Percentiles rank a stretch among this genome's conserved stretches.
phyloP scores from a whole-genome alignment of 306 rosid genomes.

The Inga oerstediana region DNA sequence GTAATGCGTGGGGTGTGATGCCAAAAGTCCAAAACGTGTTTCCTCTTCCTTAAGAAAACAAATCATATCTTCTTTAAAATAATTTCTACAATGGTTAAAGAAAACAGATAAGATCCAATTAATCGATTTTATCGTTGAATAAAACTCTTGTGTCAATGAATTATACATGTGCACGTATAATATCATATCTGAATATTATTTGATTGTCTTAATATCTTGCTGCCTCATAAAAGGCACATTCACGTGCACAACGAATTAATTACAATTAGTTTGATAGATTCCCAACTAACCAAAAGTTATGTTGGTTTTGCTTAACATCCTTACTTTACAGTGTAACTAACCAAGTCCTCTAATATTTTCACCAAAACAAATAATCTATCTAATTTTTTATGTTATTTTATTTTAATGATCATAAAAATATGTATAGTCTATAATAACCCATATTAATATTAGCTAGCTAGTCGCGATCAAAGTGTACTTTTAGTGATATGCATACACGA shows the following conservation, averaged over 20 bases:
- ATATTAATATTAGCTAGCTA: no score
- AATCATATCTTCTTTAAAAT: background rate
- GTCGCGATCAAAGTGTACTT: no score
- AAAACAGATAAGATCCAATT: background rate
- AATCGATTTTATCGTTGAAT: background rate
- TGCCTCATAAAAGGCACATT: background rate
- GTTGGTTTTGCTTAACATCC: background rate
- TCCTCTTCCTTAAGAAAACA: background rate
- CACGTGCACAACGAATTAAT: background rate
- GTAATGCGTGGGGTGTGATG: background rate
- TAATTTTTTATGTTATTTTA: no score
- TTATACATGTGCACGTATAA: background rate
- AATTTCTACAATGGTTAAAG: background rate
- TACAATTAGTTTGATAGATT: background rate
- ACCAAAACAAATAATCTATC: no score
- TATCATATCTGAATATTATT: background rate
- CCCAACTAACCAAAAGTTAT: background rate
- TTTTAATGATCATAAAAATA: no score
- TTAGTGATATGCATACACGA: background rate
- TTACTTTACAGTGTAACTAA: background rate
- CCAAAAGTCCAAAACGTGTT: background rate
- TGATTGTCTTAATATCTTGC: background rate
- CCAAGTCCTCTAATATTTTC: background rate
- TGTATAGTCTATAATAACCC: background rate
- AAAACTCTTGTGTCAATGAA: background rate